A percentile compares a stretch with the other conserved stretches of the same genome.
phyloP scores from a whole-genome alignment of 495 filamentous ascomycete species.

The Pyronema domesticum region DNA sequence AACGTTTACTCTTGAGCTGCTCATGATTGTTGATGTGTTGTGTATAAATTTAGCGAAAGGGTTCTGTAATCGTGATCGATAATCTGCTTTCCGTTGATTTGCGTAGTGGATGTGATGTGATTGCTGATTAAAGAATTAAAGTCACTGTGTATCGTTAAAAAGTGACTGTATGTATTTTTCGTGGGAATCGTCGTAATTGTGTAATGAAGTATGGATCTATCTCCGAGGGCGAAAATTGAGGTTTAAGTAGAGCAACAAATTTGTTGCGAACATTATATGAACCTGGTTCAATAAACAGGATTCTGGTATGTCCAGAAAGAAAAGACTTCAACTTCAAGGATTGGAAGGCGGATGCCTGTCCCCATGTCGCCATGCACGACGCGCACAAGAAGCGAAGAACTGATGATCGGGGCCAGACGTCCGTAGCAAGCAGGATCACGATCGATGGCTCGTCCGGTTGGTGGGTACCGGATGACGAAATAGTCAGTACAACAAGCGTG shows the following conservation, averaged over 20 bases:
- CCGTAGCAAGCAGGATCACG: too few species aligned
- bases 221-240: neutral
- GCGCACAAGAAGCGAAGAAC: too few species aligned
- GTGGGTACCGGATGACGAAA: too few species aligned
- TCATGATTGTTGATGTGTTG: constrained; percentile 11
- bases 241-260: neutral
- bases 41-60: neutral
- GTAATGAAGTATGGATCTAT: neutral
- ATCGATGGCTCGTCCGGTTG: too few species aligned
- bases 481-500: too few species aligned
- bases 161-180: neutral
- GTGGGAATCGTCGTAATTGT: neutral
- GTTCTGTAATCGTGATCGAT: neutral
- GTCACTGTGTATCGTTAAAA: neutral
- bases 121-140: constrained; percentile 1
- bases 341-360: too few species aligned
- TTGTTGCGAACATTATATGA: too few species aligned
- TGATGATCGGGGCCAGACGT: too few species aligned
- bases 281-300: too few species aligned
- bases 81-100: neutral
- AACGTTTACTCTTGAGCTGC: constrained; percentile 27
- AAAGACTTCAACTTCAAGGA: too few species aligned
- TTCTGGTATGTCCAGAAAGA: too few species aligned
- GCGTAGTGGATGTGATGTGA: neutral
- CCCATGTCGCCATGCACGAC: too few species aligned